These are phyloP conservation scores for Populus alba DNA, from an alignment of 345 rosid species.

Conservation along the genomic window DNA sequence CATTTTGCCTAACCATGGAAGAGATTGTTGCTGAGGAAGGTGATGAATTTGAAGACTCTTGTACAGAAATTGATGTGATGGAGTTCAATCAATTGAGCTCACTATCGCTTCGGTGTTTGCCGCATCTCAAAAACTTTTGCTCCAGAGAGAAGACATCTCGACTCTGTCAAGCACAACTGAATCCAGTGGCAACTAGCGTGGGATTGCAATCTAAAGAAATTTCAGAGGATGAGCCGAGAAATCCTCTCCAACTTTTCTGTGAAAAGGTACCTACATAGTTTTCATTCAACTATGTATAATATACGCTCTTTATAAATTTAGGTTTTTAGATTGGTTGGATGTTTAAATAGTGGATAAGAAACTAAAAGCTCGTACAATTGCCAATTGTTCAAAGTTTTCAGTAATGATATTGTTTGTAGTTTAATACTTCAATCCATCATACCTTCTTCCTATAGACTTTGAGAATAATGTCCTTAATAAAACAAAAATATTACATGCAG, in stretches of 20 bases:
- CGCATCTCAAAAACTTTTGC: conserved; percentile 8
- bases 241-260: background rate
- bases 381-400: too few relatives aligned
- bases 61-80: background rate
- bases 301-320: too few relatives aligned
- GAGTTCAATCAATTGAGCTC: background rate
- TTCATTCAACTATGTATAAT: too few relatives aligned
- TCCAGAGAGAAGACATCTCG: background rate
- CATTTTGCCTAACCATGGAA: conserved; percentile 3
- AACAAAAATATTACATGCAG: background rate
- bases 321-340: too few relatives aligned
- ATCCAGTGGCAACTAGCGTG: background rate
- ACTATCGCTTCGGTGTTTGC: background rate
- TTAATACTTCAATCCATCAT: too few relatives aligned
- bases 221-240: background rate
- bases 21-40: conserved; percentile 12
- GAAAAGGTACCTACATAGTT: background rate
- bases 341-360: too few relatives aligned
- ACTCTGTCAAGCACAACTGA: background rate
- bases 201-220: background rate
- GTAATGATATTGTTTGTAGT: too few relatives aligned
- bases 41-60: background rate
- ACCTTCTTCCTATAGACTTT: too few relatives aligned
- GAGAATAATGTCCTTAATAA: background rate
- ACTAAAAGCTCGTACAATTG: too few relatives aligned